Percentiles rank a stretch among this genome's conserved stretches.
Evolutionary conservation across 2,329 filamentous ascomycete species (phyloP).

Genomic region (Fusarium tricinctum): DNA sequence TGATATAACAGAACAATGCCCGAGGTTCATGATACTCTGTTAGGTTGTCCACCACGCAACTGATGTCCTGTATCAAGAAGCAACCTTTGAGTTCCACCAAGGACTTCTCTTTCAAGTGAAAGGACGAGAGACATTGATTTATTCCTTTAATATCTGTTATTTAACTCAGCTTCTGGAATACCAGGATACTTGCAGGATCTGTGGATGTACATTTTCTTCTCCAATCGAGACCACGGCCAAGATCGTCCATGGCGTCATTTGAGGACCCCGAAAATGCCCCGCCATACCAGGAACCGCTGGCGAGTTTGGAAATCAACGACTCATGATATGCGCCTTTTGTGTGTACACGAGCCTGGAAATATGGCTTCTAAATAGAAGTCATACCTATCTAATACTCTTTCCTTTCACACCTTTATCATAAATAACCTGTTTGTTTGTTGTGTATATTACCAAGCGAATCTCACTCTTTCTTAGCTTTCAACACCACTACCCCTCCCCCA

Average conservation of each 20-base stretch:
- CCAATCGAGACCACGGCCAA: conserved; percentile 23
- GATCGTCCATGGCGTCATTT: conserved; percentile 42
- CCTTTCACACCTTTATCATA: neutral
- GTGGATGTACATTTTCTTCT: conserved; percentile 16
- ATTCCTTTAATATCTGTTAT: neutral
- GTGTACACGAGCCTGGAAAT: neutral
- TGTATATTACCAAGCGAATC: neutral
- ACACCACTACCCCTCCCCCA: conserved; percentile 24
- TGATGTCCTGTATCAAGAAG: too few relatives aligned
- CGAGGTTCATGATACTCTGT: conserved; percentile 9
- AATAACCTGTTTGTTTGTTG: neutral
- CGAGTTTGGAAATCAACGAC: conserved; percentile 26
- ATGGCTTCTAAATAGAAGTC: neutral
- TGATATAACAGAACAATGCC: neutral
- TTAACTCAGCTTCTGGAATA: neutral
- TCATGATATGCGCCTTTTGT: conserved; percentile 21
- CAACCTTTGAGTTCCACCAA: neutral
- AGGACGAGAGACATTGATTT: neutral
- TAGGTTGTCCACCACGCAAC: neutral
- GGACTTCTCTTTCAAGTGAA: neutral
- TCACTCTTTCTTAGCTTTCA: conserved; percentile 1
- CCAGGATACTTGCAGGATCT: conserved; percentile 15
- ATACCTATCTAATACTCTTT: neutral
- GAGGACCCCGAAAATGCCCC: conserved; percentile 27
- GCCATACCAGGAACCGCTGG: conserved; percentile 10